Evolutionary conservation across 257 asterid species (phyloP), one percentile per base, ranked within the genome.

Genomic region (Fraxinus excelsior): DNA sequence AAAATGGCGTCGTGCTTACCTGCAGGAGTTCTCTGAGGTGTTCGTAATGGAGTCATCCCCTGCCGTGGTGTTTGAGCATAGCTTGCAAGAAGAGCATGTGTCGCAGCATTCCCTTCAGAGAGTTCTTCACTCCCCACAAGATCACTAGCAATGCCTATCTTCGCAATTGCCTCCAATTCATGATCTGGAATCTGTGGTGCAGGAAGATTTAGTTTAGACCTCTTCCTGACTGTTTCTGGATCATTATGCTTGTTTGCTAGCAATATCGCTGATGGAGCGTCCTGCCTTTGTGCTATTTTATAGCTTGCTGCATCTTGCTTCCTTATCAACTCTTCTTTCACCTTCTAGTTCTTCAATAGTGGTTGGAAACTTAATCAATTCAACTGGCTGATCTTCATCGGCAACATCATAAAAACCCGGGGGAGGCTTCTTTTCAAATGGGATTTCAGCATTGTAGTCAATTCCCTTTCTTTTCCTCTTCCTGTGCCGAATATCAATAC

Each of bases 341-440:
- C 99, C 99, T 88, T 96, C 99, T 74, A 96, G 96, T 76, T 96
- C 99, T 81, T 91, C 97, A 65, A 93, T 96, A 71, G 99, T 93
- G 68, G 99, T 96, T 1, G 99, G 99, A 71, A 96, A 93, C 74
- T 84, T 91, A 73, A 93, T 93, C 21, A 84, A 88, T 53, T 93
- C 97, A 26, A 93, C 83, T 1, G 97, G 92, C 35, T 84, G 94
- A 65, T 92, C 96, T 84, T 96, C 99, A 32, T 93, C 97, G 23
- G 90, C 77, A 64, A 91, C 80, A 80, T 96, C 97, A 73, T 96
- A 94, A 86, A 96, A 96, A 32, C 99, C 98, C 18, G 97, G 97
- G 70, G 99, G 99, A 32, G 99, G 97, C 84, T 83, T 92, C 89
- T 92, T 96, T 71, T 96, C 99, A 64, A 96, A 96, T 25, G 99